These are phyloP conservation scores for Mycena rebaudengoi DNA, from an alignment of 768 basidiomycete genomes.

Conservation along the genomic window DNA sequence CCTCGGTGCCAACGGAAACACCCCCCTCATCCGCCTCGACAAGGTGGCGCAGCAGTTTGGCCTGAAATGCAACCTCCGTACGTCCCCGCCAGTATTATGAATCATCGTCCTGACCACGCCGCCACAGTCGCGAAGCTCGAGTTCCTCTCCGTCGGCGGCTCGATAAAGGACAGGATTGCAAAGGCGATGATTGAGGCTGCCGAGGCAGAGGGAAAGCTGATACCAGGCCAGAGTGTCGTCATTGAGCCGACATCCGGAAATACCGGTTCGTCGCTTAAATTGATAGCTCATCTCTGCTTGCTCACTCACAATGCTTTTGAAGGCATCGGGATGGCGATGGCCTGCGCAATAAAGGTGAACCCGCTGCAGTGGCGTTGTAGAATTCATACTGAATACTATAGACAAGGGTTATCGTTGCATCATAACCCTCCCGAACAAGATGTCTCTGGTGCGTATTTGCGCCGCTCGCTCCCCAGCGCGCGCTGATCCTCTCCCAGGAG, in stretches of 20 bases:
- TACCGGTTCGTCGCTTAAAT: constrained; percentile 68
- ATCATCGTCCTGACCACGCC: background rate
- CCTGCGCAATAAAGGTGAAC: constrained; percentile 90
- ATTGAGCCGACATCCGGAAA: constrained; percentile 97
- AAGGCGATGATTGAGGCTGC: constrained; percentile 97
- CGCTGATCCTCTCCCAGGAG: constrained; percentile 56
- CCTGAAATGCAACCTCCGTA: constrained; percentile 89
- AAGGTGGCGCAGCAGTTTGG: constrained; percentile 78
- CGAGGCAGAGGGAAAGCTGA: constrained; percentile 84
- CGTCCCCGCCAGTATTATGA: constrained; percentile 39
- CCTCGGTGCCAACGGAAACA: constrained; percentile 88
- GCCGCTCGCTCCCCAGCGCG: background rate
- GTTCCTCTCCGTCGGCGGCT: constrained; percentile 90
- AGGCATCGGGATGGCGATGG: constrained; percentile 95
- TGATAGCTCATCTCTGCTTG: background rate
- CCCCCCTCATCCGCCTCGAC: constrained; percentile 89
- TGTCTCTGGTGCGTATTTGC: constrained; percentile 71
- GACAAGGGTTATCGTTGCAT: constrained; percentile 93
- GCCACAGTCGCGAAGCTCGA: constrained; percentile 86
- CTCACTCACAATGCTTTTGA: background rate
- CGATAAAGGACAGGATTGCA: constrained; percentile 95
- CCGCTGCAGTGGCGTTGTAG: constrained; percentile 9
- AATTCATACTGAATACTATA: constrained; percentile 75
- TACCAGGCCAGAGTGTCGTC: constrained; percentile 88
- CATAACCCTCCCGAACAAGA: constrained; percentile 93